Evolutionary conservation across 768 basidiomycete species (phyloP).

Genomic region (Boletus fagicola): DNA sequence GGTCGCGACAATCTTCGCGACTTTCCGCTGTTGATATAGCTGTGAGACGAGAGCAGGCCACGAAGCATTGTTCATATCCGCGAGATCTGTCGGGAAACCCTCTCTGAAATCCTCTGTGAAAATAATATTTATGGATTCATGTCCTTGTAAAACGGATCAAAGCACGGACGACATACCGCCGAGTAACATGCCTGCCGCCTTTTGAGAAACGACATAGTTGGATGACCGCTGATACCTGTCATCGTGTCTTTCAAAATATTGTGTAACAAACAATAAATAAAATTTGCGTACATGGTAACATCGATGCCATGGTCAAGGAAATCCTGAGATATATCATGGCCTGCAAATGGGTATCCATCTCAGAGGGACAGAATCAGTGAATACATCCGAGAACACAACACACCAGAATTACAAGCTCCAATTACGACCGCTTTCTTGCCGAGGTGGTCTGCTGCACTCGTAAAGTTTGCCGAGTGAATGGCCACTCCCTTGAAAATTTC

Average conservation of each 20-base stretch:
- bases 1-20: not conserved
- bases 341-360: not conserved
- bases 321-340: constrained; percentile 34
- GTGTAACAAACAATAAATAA: not conserved
- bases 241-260: not conserved
- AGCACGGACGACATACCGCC: constrained; percentile 3
- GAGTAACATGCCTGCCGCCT: not conserved
- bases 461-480: constrained; percentile 48
- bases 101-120: constrained; percentile 1
- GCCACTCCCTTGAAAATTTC: constrained; percentile 48
- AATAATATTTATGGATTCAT: not conserved
- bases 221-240: constrained; percentile 6
- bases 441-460: constrained; percentile 40
- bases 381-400: not conserved
- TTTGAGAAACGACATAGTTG: constrained; percentile 3
- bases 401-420: constrained; percentile 56
- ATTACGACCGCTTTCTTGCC: constrained; percentile 64
- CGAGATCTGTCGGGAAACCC: constrained; percentile 6
- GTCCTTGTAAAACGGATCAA: not conserved
- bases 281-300: constrained; percentile 11
- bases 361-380: not conserved
- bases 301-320: constrained; percentile 24
- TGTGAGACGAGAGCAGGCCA: constrained; percentile 4
- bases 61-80: constrained; percentile 2
- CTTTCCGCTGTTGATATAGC: constrained; percentile 6